Evolutionary conservation across 257 asterid species (phyloP), one percentile per base, ranked within the genome.

Genomic region (Marsdenia floribunda): DNA sequence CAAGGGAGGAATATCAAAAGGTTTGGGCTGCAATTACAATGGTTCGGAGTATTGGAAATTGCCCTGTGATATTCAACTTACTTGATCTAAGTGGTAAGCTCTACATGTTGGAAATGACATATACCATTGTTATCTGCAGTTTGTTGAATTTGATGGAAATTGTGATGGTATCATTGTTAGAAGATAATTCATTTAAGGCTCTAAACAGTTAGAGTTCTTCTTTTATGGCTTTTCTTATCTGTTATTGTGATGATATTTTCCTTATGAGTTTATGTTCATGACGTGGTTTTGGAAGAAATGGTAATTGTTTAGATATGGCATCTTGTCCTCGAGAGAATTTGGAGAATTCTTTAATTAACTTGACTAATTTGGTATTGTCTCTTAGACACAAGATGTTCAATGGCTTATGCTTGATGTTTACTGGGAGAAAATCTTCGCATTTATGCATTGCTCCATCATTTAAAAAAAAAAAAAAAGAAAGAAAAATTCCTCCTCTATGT

Each of bases 1-100:
- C 96, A 54, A 88, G 98, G 68, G 88, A 83, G 59, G 96, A 89
- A 26, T 77, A 89, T 76, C 90, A 87, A 74, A 88, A 80, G 73
- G 85, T 92, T 15, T 90, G 98, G 97, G 93, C 90, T 29, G 88
- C 98, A 5, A 81, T 88, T 55, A 90, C 96, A 24, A 84, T 92
- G 93, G 89, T 90, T 74, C 86, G 82, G 83, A 88, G 89, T 71
- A 49, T 95, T 8, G 98, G 96, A 69, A 86, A 81, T 72, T 90
- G 92, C 70, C 92, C 96, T 5, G 98, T 87, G 80, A 88, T 85
- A 69, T 86, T 95, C 90, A 89, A 88, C 84, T 87, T 89, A 47
- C 89, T 95, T 49, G 93, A 92, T 82, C 85, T 90, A 52, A 95
- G 94, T 81, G 99, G 97, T 95, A 75, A 76, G 88, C 80, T 69